Evolutionary conservation across 2,329 filamentous ascomycete genomes (phyloP).

Genomic region (Trichophyton rubrum): DNA sequence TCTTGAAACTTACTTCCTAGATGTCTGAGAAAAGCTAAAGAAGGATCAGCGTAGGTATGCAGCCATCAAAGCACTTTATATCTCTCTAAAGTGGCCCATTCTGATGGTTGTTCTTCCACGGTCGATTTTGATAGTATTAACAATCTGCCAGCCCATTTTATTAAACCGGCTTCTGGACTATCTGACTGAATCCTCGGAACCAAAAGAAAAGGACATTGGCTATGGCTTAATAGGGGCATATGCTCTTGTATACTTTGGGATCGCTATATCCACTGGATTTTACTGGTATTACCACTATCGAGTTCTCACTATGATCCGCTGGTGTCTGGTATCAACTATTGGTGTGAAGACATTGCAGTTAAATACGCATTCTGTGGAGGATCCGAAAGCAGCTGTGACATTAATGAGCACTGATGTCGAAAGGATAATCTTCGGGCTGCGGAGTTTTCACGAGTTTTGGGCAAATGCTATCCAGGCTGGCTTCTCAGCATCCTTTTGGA

Average conservation of each 20-base stretch:
- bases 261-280: not conserved
- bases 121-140: not conserved
- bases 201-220: not conserved
- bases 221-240: constrained; percentile 3
- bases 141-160: not conserved
- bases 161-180: not conserved
- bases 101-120: not conserved
- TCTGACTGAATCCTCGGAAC: not conserved
- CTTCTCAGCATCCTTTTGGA: not conserved
- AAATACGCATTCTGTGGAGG: not conserved
- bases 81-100: not conserved
- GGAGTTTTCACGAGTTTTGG: constrained; percentile 17
- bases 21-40: not conserved
- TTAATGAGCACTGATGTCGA: constrained; percentile 20
- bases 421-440: constrained; percentile 14
- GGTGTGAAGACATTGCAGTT: not conserved
- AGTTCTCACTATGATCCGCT: not conserved
- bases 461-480: constrained; percentile 10
- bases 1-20: not conserved
- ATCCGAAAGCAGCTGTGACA: constrained; percentile 9
- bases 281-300: not conserved
- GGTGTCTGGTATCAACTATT: not conserved
- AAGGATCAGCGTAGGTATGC: not conserved
- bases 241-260: constrained; percentile 1
- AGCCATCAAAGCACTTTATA: not conserved